Percentiles rank a stretch among this genome's conserved stretches.
Conservation (phyloP, 2,329 filamentous ascomycete genomes). For the Xylaria polymorpha region DNA sequence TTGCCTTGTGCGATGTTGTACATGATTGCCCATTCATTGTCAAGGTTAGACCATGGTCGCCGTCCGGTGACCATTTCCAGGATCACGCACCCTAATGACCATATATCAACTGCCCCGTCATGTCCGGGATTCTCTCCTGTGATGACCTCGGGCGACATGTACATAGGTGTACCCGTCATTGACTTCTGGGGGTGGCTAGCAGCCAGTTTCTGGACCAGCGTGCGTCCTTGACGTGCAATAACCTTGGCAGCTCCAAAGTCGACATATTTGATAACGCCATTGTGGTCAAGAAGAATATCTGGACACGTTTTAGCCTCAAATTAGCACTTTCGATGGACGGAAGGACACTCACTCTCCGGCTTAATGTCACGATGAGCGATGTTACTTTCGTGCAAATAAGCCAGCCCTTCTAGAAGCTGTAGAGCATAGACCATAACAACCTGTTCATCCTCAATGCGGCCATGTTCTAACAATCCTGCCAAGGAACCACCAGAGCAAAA, state of each 20-base stretch:
- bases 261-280: slow-evolving; percentile 98
- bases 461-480: slow-evolving; percentile 89
- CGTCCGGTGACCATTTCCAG: slow-evolving; percentile 97
- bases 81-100: slow-evolving; percentile 96
- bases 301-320: slow-evolving; percentile 43
- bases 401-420: slow-evolving; percentile 92
- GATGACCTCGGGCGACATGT: slow-evolving; percentile 99
- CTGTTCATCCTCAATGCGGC: slow-evolving; percentile 96
- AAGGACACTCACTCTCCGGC: slow-evolving; percentile 81
- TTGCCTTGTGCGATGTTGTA: slow-evolving; percentile 99
- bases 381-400: slow-evolving; percentile 89
- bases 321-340: slow-evolving; percentile 27
- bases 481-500: slow-evolving; percentile 96
- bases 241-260: slow-evolving; percentile 98
- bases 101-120: slow-evolving; percentile 90
- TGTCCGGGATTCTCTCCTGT: slow-evolving; percentile 85
- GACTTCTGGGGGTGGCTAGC: slow-evolving; percentile 79
- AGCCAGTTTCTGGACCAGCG: slow-evolving; percentile 74
- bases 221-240: slow-evolving; percentile 92
- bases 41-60: slow-evolving; percentile 92
- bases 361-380: slow-evolving; percentile 99
- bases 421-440: slow-evolving; percentile 97
- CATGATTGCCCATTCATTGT: slow-evolving; percentile 99
- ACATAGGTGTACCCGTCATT: slow-evolving; percentile 99
- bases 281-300: slow-evolving; percentile 97